Evolutionary conservation across 495 filamentous ascomycete species (phyloP).

Genomic region (Talaromyces proteolyticus): DNA sequence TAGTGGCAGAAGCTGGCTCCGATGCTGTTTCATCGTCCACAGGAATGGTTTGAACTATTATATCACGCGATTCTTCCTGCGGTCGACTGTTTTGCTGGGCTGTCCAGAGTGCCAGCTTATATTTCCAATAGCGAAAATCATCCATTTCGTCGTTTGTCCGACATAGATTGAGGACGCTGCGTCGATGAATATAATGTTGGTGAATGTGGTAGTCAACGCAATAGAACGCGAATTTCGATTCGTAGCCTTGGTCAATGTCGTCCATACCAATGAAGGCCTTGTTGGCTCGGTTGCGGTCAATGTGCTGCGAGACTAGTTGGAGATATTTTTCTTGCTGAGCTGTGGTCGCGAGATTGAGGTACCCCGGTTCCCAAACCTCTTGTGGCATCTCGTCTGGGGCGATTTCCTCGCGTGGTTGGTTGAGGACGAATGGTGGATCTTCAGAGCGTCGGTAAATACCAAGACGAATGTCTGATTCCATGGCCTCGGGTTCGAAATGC

Average conservation of each 20-base stretch:
- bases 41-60: not conserved
- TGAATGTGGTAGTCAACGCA: conserved; percentile 29
- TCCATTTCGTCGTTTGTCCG: conserved; percentile 21
- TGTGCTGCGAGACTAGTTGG: not conserved
- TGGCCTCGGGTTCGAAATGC: conserved; percentile 13
- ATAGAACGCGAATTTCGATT: conserved; percentile 21
- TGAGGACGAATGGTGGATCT: conserved; percentile 22
- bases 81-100: not conserved
- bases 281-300: not conserved
- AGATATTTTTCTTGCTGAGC: conserved; percentile 14
- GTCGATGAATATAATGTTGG: conserved; percentile 21
- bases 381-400: conserved; percentile 10
- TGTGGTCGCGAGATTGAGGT: conserved; percentile 15
- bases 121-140: conserved; percentile 20
- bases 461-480: conserved; percentile 15
- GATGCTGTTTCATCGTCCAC: not conserved
- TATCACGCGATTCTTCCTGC: not conserved
- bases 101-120: conserved; percentile 8
- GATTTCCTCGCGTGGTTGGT: conserved; percentile 3
- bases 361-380: conserved; percentile 10
- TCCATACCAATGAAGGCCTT: not conserved
- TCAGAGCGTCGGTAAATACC: conserved; percentile 14
- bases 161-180: conserved; percentile 19
- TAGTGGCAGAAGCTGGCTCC: too few species aligned
- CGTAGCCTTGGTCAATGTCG: conserved; percentile 1